Conservation (phyloP, 352 stramenopile genomes). For the Phytophthora syringae region DNA sequence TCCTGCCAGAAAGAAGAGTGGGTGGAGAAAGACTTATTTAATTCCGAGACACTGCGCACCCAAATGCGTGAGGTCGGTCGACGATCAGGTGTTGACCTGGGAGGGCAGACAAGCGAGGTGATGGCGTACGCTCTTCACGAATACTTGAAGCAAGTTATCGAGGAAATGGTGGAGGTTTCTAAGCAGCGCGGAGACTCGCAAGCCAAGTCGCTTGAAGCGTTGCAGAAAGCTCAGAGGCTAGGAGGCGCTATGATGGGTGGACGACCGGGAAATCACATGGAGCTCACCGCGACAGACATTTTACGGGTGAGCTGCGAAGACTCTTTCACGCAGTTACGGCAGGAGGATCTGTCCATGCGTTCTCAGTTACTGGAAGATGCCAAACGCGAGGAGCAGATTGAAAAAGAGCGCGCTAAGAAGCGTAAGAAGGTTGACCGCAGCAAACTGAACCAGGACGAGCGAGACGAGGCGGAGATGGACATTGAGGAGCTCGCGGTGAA, state of each 20-base stretch:
- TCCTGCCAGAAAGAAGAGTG: slow-evolving; percentile 81
- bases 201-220: slow-evolving; percentile 52
- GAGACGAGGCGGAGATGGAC: slow-evolving; percentile 89
- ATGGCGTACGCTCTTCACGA: slow-evolving; percentile 87
- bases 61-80: slow-evolving; percentile 64
- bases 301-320: slow-evolving; percentile 87
- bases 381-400: slow-evolving; percentile 73
- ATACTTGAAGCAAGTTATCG: slow-evolving; percentile 86
- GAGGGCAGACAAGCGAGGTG: slow-evolving; percentile 66
- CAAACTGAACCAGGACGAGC: slow-evolving; percentile 80
- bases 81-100: slow-evolving; percentile 62
- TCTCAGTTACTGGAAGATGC: slow-evolving; percentile 76
- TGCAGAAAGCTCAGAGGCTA: slow-evolving; percentile 51
- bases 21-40: slow-evolving; percentile 86
- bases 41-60: slow-evolving; percentile 56
- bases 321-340: slow-evolving; percentile 67
- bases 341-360: slow-evolving; percentile 71
- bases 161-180: slow-evolving; percentile 86
- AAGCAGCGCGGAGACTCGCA: slow-evolving; percentile 74
- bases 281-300: slow-evolving; percentile 82
- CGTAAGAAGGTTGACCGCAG: slow-evolving; percentile 87
- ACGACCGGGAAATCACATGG: slow-evolving; percentile 32
- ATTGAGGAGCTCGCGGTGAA: slow-evolving; percentile 83
- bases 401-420: slow-evolving; percentile 86
- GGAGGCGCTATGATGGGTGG: slow-evolving; percentile 17